Conservation (phyloP, 495 filamentous ascomycete species). For the Choiromyces venosus region DNA sequence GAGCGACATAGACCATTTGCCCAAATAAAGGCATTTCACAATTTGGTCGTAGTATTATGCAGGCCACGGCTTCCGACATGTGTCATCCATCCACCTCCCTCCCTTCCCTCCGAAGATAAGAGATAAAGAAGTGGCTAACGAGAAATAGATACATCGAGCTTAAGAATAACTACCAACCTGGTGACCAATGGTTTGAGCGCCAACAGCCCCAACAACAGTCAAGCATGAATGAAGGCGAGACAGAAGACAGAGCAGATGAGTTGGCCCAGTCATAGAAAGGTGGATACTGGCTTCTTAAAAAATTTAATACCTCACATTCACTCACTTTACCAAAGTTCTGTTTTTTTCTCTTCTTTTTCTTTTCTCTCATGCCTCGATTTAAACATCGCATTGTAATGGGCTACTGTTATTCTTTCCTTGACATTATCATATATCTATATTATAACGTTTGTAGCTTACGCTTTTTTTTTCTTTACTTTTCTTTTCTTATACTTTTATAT, state of each 20-base stretch:
- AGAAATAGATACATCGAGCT: conserved; percentile 62
- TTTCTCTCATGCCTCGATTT: background rate
- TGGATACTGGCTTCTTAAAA: background rate
- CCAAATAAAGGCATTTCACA: conserved; percentile 67
- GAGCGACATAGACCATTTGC: conserved; percentile 89
- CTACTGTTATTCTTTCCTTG: background rate
- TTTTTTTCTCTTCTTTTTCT: too few species aligned
- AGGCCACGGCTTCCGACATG: conserved; percentile 79
- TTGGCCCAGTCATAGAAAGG: conserved; percentile 10
- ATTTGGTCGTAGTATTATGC: conserved; percentile 74
- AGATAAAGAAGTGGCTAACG: conserved; percentile 4
- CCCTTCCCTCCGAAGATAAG: background rate
- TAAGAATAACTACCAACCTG: conserved; percentile 67
- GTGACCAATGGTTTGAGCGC: conserved; percentile 67
- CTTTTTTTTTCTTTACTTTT: too few species aligned
- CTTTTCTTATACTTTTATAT: background rate
- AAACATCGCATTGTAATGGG: background rate
- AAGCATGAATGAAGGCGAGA: conserved; percentile 12
- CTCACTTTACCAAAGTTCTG: background rate
- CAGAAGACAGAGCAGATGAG: conserved; percentile 12
- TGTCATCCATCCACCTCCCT: conserved; percentile 18
- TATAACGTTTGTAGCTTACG: background rate
- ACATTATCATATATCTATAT: background rate
- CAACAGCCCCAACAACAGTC: conserved; percentile 45
- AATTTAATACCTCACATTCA: background rate